phyloP scores from a whole-genome alignment of 768 basidiomycete species.

The Lactarius sp. region DNA sequence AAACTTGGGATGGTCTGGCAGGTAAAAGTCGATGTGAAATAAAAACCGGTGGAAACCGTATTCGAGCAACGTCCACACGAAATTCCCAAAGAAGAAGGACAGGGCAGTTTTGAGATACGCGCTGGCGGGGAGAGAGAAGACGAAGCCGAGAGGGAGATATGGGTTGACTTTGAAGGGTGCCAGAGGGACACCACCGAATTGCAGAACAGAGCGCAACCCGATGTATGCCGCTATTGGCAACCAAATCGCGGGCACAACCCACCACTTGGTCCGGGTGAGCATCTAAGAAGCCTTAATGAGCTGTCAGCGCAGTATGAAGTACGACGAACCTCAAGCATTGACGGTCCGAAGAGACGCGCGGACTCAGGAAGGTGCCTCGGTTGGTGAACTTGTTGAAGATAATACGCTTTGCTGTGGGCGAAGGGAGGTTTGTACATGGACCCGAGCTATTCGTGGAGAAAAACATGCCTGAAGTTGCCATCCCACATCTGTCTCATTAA shows the following conservation, averaged over 20 bases:
- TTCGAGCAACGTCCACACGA: slow-evolving; percentile 93
- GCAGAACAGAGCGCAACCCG: slow-evolving; percentile 73
- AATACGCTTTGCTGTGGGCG: slow-evolving; percentile 76
- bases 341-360: slow-evolving; percentile 82
- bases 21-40: slow-evolving; percentile 86
- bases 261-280: slow-evolving; percentile 88
- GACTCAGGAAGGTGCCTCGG: slow-evolving; percentile 82
- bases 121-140: slow-evolving; percentile 44
- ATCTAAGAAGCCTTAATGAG: slow-evolving; percentile 39
- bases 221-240: slow-evolving; percentile 78
- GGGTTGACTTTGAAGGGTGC: slow-evolving; percentile 59
- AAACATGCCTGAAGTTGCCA: slow-evolving; percentile 71
- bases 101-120: slow-evolving; percentile 50
- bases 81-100: slow-evolving; percentile 80
- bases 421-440: slow-evolving; percentile 1
- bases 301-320: slow-evolving; percentile 6
- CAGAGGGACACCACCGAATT: slow-evolving; percentile 61
- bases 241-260: slow-evolving; percentile 89
- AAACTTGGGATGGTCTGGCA: slow-evolving; percentile 79
- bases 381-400: slow-evolving; percentile 94
- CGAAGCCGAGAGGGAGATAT: slow-evolving; percentile 45
- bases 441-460: background rate
- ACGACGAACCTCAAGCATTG: slow-evolving; percentile 65
- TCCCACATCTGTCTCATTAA: slow-evolving; percentile 83
- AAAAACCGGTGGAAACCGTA: slow-evolving; percentile 93